A percentile compares a stretch with the other conserved stretches of the same genome.
Evolutionary conservation across 2,329 filamentous ascomycete species (phyloP).

Genomic region (Colletotrichum sp.): DNA sequence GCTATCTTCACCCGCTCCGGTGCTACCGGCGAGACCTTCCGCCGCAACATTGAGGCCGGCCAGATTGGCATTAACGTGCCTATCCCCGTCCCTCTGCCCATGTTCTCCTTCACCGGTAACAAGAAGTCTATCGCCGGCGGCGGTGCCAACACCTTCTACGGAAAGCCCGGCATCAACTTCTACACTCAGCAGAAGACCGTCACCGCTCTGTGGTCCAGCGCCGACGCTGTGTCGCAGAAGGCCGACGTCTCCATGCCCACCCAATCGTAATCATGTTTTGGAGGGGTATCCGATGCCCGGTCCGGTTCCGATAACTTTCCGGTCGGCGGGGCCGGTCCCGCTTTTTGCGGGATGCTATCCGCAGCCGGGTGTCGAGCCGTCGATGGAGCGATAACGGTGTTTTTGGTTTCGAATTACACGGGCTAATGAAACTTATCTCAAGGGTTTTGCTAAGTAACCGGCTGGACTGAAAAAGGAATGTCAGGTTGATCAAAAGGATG

Average conservation of each 20-base stretch:
- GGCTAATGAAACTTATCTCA: background rate
- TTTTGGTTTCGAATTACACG: background rate
- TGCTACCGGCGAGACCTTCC: constrained; percentile 78
- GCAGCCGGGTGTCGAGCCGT: background rate
- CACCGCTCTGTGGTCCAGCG: constrained; percentile 85
- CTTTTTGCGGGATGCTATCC: background rate
- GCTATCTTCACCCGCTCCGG: constrained; percentile 85
- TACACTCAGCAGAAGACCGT: constrained; percentile 99
- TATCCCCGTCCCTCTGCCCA: constrained; percentile 74
- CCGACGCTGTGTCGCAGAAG: constrained; percentile 85
- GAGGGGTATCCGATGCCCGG: background rate
- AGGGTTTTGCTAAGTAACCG: background rate
- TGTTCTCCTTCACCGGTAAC: constrained; percentile 77
- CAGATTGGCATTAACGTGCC: constrained; percentile 88
- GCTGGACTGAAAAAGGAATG: background rate
- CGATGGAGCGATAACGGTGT: background rate
- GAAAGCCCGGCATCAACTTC: constrained; percentile 88
- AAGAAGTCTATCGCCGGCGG: constrained; percentile 94
- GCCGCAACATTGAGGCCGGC: constrained; percentile 81
- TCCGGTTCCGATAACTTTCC: background rate
- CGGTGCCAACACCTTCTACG: constrained; percentile 94
- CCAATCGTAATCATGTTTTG: constrained; percentile 33
- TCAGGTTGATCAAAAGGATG: background rate
- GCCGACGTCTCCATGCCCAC: constrained; percentile 88
- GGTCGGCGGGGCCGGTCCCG: background rate